Base-by-base conservation (phyloP, 441 rosid species). In the Bruguiera hainesii region DNA sequence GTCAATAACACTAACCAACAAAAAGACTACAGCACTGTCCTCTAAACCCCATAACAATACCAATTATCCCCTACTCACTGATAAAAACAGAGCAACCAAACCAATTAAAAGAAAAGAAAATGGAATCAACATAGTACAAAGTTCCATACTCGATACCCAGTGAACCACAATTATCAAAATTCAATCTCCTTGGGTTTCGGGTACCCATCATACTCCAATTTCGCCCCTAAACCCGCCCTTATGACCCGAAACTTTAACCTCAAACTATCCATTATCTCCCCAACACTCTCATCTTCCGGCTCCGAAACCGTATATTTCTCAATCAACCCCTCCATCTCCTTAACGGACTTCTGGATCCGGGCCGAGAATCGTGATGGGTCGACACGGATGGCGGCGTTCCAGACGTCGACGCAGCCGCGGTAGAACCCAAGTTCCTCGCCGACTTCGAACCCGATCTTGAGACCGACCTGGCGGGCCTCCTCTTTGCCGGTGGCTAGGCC, bases 371-470 rank as follows among this genome's bases (percentile, higher is more conserved):
- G 78, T 30, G 59, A 61, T 1, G 89, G 86, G 7, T 82, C 81
- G 21, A 82, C 63, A 64, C 75, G 80, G 72, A 87, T 78, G 3
- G 71, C 85, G 11, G 95, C 82, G 72, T 73, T 84, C 93, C 94
- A 91, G 28, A 93, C 71, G 52, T 76, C 84, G 60, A 83, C 82
- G 71, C 96, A 93, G 58, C 96, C 96, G 46, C 74, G 71, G 81
- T 91, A 93, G 81, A 93, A 93, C 2, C 96, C 97, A 18, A 91
- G 75, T 39, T 89, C 90, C 80, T 93, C 93, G 21, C 97, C 97
- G 20, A 79, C 76, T 56, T 84, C 95, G 76, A 89, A 91, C n/a
- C 98, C 97, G 2, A 68, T 71, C 79, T 81, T 82, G 61, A 88
- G 73, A 57, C 93, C 98, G 11, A 85, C 80, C 64, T 81, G 81